A percentile compares a stretch with the other conserved stretches of the same genome.
Evolutionary conservation across 805 yeast genomes (phyloP).

Genomic region (Yamadazyma sp.): DNA sequence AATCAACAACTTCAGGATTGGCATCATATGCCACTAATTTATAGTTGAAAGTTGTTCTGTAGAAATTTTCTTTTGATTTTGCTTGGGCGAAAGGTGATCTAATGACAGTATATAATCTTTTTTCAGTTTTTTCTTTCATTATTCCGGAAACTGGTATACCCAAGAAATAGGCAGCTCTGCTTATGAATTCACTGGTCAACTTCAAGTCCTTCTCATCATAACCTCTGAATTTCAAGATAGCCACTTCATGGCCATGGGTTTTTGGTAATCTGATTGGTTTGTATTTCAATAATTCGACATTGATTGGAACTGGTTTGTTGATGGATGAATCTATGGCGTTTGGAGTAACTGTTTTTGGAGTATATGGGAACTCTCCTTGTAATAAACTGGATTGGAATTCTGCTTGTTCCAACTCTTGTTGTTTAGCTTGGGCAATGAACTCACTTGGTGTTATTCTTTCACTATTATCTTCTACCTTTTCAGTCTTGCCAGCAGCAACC

Average conservation of each 20-base stretch:
- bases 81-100: slow-evolving; percentile 93
- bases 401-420: slow-evolving; percentile 22
- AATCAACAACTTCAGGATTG: slow-evolving; percentile 77
- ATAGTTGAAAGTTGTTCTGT: slow-evolving; percentile 80
- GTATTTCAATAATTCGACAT: slow-evolving; percentile 75
- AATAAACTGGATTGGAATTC: slow-evolving; percentile 26
- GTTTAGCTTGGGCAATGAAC: slow-evolving; percentile 24
- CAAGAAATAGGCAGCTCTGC: slow-evolving; percentile 85
- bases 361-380: slow-evolving; percentile 22
- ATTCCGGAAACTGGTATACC: slow-evolving; percentile 85
- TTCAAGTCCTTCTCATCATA: slow-evolving; percentile 68
- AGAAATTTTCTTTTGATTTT: slow-evolving; percentile 90
- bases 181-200: slow-evolving; percentile 78
- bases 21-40: slow-evolving; percentile 77
- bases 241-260: slow-evolving; percentile 72
- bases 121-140: slow-evolving; percentile 61
- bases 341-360: slow-evolving; percentile 28
- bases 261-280: slow-evolving; percentile 71
- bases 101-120: slow-evolving; percentile 90
- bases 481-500: neutral
- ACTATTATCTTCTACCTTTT: neutral
- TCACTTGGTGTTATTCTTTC: slow-evolving; percentile 26
- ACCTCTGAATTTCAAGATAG: slow-evolving; percentile 72
- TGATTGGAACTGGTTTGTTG: slow-evolving; percentile 72
- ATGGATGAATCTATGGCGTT: slow-evolving; percentile 19